A percentile compares a stretch with the other conserved stretches of the same genome.
phyloP scores from a whole-genome alignment of 177 flowering plant genomes.

The Telopea speciosissima region DNA sequence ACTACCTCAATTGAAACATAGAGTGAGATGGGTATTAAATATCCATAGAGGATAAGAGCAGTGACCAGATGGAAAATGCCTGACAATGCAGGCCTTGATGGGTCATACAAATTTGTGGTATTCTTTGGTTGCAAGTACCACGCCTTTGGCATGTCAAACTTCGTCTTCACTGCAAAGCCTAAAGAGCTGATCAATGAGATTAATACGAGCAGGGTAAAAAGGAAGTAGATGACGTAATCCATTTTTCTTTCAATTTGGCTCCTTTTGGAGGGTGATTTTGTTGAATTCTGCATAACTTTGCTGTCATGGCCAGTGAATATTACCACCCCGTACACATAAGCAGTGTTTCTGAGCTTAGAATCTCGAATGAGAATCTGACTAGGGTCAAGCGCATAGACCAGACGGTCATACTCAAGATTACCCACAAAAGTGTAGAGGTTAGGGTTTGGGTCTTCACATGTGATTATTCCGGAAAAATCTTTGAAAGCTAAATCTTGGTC shows the following conservation, averaged over 20 bases:
- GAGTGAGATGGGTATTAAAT: conserved; percentile 35
- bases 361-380: background rate
- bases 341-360: conserved; percentile 1
- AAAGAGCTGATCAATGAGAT: conserved; percentile 2
- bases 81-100: conserved; percentile 9
- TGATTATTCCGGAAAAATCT: background rate
- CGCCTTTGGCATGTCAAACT: conserved; percentile 1
- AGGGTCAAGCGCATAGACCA: background rate
- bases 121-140: background rate
- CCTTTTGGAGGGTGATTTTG: conserved; percentile 9
- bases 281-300: conserved; percentile 11
- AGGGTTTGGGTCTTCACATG: background rate
- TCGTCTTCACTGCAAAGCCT: conserved; percentile 2
- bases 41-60: conserved; percentile 31
- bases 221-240: conserved; percentile 7
- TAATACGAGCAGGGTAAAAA: conserved; percentile 4
- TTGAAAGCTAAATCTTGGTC: background rate
- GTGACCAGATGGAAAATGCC: conserved; percentile 21
- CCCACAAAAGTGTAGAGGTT: conserved; percentile 2
- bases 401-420: background rate
- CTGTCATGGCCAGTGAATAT: conserved; percentile 12
- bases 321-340: conserved; percentile 7
- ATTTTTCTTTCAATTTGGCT: conserved; percentile 11
- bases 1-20: conserved; percentile 35
- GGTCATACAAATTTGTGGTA: background rate